Evolutionary conservation across 345 rosid species (phyloP), one percentile per base, ranked within the genome.

Genomic region (Eutrema japonicum): DNA sequence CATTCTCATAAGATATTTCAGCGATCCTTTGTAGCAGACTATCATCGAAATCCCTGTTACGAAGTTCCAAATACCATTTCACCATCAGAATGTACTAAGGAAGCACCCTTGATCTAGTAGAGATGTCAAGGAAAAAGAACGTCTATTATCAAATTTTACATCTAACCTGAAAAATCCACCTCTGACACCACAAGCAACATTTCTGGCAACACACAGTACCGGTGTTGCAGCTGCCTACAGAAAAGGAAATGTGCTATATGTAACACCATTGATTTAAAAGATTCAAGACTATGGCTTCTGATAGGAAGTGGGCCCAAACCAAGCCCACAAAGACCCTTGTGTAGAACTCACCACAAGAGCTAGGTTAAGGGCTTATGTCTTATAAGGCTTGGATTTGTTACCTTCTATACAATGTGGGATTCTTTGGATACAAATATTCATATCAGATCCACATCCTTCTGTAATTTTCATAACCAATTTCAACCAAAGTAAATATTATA

Each of bases 151-250:
- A 71, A 8, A 65, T 29, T 56, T 26, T 54, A 26, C 18, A 56
- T 50, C 84, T 86, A 83, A 96, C 99, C 88, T 96, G 82, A 92
- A 96, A 82, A 96, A 92, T 74, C 97, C 95, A 60, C 93, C 98
- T 77, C 99, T 86, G 59, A 96, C 98, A 81, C 83, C 88, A 82
- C 98, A 96, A 67, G 98, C 99, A 81, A 90, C 91, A 82, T 92
- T 90, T 84, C 96, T 90, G 43, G 97, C 99, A 59, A 85, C 92
- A 36, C 96, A 96, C 62, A 96, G 77, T 35, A 92, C 87, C 9
- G 98, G 98, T 70, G 92, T 82, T 62, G 91, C 73, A 80, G 88
- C 84, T 63, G 82, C 92, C 79, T 83, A 91, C 89, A 92, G 62
- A 75, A 83, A 77, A 18, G 12, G 78, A 58, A 77, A 78, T 37